These are phyloP conservation scores for Colletotrichum tropicale DNA, from an alignment of 2,329 filamentous ascomycete species.

Conservation along the genomic window DNA sequence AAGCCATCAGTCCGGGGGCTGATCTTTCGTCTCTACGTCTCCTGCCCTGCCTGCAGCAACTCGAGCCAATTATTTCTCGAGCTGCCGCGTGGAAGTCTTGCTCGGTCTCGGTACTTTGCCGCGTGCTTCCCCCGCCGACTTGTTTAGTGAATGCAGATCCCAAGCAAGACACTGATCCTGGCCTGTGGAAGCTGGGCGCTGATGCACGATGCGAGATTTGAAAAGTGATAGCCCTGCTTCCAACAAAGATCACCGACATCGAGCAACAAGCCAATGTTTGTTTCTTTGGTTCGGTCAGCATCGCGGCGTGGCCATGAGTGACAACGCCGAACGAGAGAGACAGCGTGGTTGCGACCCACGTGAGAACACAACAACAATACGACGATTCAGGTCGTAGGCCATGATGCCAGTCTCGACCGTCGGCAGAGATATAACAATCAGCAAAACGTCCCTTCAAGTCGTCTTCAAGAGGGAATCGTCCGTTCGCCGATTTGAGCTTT, in stretches of 20 bases:
- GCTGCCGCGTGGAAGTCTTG: not conserved
- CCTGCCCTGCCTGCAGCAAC: not conserved
- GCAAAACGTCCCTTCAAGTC: not conserved
- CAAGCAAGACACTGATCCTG: not conserved
- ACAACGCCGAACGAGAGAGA: not conserved
- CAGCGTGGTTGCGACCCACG: not conserved
- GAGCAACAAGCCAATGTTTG: not conserved
- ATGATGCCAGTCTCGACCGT: not conserved
- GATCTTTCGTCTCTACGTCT: not conserved
- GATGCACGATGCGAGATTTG: not conserved
- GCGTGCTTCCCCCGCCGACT: not conserved
- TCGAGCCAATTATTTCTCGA: not conserved
- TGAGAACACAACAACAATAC: not conserved
- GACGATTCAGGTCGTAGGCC: not conserved
- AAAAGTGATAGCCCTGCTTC: not conserved
- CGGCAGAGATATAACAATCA: not conserved
- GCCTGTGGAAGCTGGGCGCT: not conserved
- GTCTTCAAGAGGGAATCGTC: not conserved
- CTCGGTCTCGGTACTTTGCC: not conserved
- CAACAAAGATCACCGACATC: not conserved
- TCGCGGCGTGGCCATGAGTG: too few species aligned
- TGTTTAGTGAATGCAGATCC: not conserved
- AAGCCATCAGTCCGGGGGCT: not conserved
- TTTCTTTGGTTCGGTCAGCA: not conserved
- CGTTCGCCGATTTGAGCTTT: conserved; percentile 14